These are phyloP conservation scores for Juglanconis juglandina DNA, from an alignment of 2,329 filamentous ascomycete species.

Conservation along the genomic window DNA sequence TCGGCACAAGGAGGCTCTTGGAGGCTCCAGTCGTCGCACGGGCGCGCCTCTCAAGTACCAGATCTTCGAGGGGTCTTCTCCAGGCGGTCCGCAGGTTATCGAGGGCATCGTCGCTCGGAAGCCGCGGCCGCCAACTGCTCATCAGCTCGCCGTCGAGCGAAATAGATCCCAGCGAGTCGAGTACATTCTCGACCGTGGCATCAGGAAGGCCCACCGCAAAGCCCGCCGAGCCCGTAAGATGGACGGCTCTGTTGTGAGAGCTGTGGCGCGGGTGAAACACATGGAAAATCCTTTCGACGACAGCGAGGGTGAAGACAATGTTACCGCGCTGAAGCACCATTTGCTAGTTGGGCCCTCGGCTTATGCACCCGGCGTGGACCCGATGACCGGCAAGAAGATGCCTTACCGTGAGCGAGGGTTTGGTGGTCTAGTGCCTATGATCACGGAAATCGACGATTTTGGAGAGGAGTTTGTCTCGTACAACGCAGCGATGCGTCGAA, in stretches of 20 bases:
- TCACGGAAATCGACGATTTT: slow-evolving; percentile 65
- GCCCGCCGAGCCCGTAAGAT: slow-evolving; percentile 48
- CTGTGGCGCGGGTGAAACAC: slow-evolving; percentile 60
- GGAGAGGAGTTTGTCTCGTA: slow-evolving; percentile 71
- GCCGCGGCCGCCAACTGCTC: slow-evolving; percentile 72
- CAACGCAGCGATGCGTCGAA: slow-evolving; percentile 62
- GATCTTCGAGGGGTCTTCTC: slow-evolving; percentile 59
- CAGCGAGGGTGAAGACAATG: slow-evolving; percentile 56
- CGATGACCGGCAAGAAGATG: slow-evolving; percentile 21
- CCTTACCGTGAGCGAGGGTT: slow-evolving; percentile 55
- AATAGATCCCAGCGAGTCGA: slow-evolving; percentile 78
- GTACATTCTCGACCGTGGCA: slow-evolving; percentile 72
- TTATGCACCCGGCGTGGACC: slow-evolving; percentile 16
- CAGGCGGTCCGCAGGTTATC: slow-evolving; percentile 48
- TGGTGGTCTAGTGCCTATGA: slow-evolving; percentile 61
- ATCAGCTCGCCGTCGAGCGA: slow-evolving; percentile 76
- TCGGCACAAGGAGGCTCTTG: slow-evolving; percentile 32
- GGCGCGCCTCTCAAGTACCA: slow-evolving; percentile 55
- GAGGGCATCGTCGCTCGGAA: slow-evolving; percentile 59
- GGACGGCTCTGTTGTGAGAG: slow-evolving; percentile 65
- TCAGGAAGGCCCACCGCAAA: slow-evolving; percentile 63
- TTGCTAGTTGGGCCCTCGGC: slow-evolving; percentile 19
- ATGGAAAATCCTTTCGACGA: slow-evolving; percentile 57
- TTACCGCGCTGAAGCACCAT: slow-evolving; percentile 30
- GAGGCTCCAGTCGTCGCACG: slow-evolving; percentile 37